These are phyloP conservation scores for Allomyces macrogynus DNA, from an alignment of 192 early-diverging fungal species.

Conservation along the genomic window DNA sequence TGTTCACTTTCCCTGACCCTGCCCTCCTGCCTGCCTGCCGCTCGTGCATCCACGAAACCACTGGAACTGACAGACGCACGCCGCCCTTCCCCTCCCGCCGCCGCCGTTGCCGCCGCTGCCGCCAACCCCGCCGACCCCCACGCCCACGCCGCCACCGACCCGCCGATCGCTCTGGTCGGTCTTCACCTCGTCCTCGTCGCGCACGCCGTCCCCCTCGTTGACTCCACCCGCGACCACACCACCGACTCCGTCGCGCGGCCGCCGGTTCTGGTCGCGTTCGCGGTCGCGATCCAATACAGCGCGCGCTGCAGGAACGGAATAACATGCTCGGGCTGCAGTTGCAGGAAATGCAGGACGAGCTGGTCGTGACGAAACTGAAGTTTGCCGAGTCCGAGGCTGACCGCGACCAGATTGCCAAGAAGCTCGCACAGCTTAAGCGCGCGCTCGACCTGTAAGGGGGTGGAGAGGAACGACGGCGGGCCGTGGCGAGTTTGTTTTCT, in stretches of 20 bases:
- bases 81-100: neutral
- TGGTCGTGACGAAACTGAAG: constrained; percentile 52
- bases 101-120: too few species aligned
- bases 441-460: constrained; percentile 20
- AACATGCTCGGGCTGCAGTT: constrained; percentile 43
- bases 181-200: too few species aligned
- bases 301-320: constrained; percentile 22
- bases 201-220: too few species aligned
- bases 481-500: too few species aligned
- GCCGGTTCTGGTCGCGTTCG: neutral
- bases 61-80: constrained; percentile 1
- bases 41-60: neutral
- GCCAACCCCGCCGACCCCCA: too few species aligned
- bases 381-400: constrained; percentile 77
- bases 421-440: constrained; percentile 44
- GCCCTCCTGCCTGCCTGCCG: too few species aligned
- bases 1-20: constrained; percentile 1
- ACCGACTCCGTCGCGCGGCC: neutral
- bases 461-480: too few species aligned
- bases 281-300: neutral
- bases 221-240: too few species aligned
- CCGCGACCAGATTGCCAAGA: constrained; percentile 41
- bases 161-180: too few species aligned
- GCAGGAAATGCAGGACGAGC: constrained; percentile 44
- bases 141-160: too few species aligned